These are phyloP conservation scores for Aspergillus neotritici DNA, from an alignment of 2,329 filamentous ascomycete species.

Conservation along the genomic window DNA sequence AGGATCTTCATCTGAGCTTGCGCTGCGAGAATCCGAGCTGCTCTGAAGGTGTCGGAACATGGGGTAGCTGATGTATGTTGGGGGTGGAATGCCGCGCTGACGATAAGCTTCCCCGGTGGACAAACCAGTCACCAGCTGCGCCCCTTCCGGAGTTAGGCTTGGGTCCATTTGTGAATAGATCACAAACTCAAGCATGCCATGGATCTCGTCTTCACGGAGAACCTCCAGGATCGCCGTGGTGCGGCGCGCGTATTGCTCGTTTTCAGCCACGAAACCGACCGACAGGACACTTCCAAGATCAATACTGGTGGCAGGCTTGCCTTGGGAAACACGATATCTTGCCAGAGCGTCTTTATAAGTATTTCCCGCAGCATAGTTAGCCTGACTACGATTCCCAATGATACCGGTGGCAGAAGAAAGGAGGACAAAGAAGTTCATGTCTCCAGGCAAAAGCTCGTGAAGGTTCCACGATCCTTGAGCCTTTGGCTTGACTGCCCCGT, in stretches of 20 bases:
- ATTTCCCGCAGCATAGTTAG: slow-evolving; percentile 36
- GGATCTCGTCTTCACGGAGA: slow-evolving; percentile 11
- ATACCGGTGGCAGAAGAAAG: slow-evolving; percentile 35
- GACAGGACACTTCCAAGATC: slow-evolving; percentile 8
- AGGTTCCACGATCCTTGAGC: slow-evolving; percentile 31
- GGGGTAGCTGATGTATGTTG: not conserved
- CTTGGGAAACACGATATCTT: slow-evolving; percentile 16
- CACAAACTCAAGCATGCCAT: not conserved
- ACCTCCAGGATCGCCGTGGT: slow-evolving; percentile 13
- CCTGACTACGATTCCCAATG: slow-evolving; percentile 39
- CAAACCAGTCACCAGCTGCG: no score
- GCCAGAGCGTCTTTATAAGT: slow-evolving; percentile 32
- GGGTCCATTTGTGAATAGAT: not conserved
- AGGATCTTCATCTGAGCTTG: not conserved
- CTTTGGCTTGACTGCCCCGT: slow-evolving; percentile 32
- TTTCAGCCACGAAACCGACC: no score
- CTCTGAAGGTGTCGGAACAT: not conserved
- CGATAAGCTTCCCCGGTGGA: no score
- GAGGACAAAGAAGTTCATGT: slow-evolving; percentile 38
- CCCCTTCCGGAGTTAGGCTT: not conserved
- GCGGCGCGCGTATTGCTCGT: no score
- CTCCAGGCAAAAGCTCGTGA: slow-evolving; percentile 17
- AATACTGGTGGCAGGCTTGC: slow-evolving; percentile 19
- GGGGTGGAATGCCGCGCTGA: not conserved
- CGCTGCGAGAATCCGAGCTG: not conserved